phyloP scores from a whole-genome alignment of 495 filamentous ascomycete genomes.

The Aspergillus panamensis region DNA sequence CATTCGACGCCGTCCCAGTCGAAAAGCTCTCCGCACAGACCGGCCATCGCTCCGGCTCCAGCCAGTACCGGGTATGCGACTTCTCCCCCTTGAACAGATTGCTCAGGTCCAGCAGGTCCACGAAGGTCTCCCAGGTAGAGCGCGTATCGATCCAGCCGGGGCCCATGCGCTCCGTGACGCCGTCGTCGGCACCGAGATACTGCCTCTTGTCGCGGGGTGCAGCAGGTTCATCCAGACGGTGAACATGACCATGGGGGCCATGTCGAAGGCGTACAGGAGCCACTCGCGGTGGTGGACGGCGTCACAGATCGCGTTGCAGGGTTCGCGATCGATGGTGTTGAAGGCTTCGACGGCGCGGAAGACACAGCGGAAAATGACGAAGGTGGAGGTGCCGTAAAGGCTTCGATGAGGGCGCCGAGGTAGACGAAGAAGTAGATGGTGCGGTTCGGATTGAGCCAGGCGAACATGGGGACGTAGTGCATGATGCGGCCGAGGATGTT shows the following conservation, averaged over 20 bases:
- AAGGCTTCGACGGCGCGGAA: slow-evolving; percentile 39
- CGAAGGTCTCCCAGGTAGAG: slow-evolving; percentile 29
- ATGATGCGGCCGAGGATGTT: slow-evolving; percentile 56
- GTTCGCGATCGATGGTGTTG: slow-evolving; percentile 18
- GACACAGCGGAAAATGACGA: slow-evolving; percentile 18
- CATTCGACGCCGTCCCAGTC: slow-evolving; percentile 22
- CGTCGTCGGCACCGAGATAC: slow-evolving; percentile 36
- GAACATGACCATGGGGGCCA: slow-evolving; percentile 38
- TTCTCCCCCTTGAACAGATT: slow-evolving; percentile 27
- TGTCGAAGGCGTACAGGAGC: slow-evolving; percentile 40
- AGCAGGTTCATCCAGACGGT: slow-evolving; percentile 39
- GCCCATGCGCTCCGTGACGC: slow-evolving; percentile 35
- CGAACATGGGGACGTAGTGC: slow-evolving; percentile 42
- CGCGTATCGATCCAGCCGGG: slow-evolving; percentile 38
- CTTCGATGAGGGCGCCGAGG: slow-evolving; percentile 25
- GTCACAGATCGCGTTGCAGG: slow-evolving; percentile 23
- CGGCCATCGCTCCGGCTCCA: slow-evolving; percentile 27
- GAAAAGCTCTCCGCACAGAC: slow-evolving; percentile 34
- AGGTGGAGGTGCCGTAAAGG: slow-evolving; percentile 38
- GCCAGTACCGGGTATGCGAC: slow-evolving; percentile 35
- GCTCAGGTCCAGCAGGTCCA: slow-evolving; percentile 34
- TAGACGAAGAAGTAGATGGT: slow-evolving; percentile 21
- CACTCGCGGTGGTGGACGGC: slow-evolving; percentile 35
- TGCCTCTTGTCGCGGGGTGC: slow-evolving; percentile 30
- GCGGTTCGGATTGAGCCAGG: slow-evolving; percentile 39